phyloP scores from a whole-genome alignment of 352 stramenopile species.

The Pythium coloratum region DNA sequence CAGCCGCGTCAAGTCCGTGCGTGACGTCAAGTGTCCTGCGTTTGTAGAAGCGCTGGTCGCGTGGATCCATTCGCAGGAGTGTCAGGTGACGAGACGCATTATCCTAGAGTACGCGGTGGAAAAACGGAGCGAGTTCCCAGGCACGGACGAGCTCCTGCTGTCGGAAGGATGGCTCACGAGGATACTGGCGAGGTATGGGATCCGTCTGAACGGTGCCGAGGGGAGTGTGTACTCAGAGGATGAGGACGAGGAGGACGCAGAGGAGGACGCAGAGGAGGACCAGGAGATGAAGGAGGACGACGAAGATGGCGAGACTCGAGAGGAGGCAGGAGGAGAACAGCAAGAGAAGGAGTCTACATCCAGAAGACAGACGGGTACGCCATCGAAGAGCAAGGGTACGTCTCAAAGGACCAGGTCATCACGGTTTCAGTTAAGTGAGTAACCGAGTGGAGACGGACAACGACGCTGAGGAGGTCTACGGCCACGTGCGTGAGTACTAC shows the following conservation, averaged over 20 bases:
- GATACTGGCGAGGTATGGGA: slow-evolving; percentile 5
- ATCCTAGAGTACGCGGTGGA: slow-evolving; percentile 10
- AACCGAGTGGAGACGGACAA: neutral
- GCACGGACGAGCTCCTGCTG: slow-evolving; percentile 10
- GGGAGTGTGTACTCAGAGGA: neutral
- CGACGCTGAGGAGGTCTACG: slow-evolving; percentile 11
- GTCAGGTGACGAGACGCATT: neutral
- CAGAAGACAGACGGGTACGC: neutral
- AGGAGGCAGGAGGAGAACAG: neutral
- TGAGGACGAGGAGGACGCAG: neutral
- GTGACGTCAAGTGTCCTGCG: slow-evolving; percentile 9
- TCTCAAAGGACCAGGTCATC: too few species aligned
- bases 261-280: neutral
- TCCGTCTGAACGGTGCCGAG: neutral
- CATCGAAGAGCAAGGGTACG: too few species aligned
- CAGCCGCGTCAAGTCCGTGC: slow-evolving; percentile 16
- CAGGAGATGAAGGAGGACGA: neutral
- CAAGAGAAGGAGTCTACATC: too few species aligned
- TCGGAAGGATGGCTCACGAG: slow-evolving; percentile 19
- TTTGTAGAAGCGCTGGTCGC: slow-evolving; percentile 10
- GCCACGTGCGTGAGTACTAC: slow-evolving; percentile 37
- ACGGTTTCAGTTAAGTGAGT: neutral
- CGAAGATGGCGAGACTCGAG: neutral
- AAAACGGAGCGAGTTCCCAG: neutral
- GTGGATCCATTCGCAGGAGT: slow-evolving; percentile 6